phyloP scores from a whole-genome alignment of 2,329 filamentous ascomycete species.

The Exutisphaerella laricina region DNA sequence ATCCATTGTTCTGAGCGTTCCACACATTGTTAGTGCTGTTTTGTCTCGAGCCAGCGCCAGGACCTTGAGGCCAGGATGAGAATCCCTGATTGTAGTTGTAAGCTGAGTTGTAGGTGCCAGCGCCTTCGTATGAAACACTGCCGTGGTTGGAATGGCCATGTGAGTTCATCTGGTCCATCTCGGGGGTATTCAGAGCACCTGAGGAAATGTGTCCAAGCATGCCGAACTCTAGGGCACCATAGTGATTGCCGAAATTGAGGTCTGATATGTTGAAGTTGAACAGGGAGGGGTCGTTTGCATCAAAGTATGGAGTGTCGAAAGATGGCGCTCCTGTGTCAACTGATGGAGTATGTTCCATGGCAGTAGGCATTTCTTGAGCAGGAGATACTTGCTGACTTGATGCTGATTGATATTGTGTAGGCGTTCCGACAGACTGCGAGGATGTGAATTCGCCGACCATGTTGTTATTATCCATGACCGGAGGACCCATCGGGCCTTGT shows the following conservation, averaged over 20 bases:
- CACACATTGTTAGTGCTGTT: constrained; percentile 41
- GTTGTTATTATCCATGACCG: constrained; percentile 37
- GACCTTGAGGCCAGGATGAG: constrained; percentile 31
- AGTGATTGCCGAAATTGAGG: constrained; percentile 92
- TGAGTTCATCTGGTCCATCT: constrained; percentile 30
- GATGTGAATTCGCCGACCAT: constrained; percentile 52
- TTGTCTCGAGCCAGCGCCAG: constrained; percentile 38
- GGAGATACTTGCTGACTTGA: constrained; percentile 46
- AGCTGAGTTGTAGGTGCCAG: constrained; percentile 18
- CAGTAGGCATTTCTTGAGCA: constrained; percentile 43
- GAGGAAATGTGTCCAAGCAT: constrained; percentile 96
- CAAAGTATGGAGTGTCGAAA: constrained; percentile 63
- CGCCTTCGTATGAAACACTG: constrained; percentile 28
- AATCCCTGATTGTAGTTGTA: constrained; percentile 24
- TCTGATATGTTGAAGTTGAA: constrained; percentile 96
- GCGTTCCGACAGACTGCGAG: constrained; percentile 54
- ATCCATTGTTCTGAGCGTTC: constrained; percentile 39
- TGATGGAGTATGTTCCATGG: constrained; percentile 42
- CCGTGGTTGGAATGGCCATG: constrained; percentile 27
- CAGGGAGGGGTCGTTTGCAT: constrained; percentile 82
- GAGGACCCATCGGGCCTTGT: constrained; percentile 36
- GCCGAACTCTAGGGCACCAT: constrained; percentile 89
- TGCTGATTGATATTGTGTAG: constrained; percentile 62
- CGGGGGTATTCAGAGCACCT: constrained; percentile 51
- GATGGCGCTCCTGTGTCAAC: constrained; percentile 37